Evolutionary conservation across 78 protist species (phyloP), one percentile per base, ranked within the genome.

Genomic region (Fonticula alba): DNA sequence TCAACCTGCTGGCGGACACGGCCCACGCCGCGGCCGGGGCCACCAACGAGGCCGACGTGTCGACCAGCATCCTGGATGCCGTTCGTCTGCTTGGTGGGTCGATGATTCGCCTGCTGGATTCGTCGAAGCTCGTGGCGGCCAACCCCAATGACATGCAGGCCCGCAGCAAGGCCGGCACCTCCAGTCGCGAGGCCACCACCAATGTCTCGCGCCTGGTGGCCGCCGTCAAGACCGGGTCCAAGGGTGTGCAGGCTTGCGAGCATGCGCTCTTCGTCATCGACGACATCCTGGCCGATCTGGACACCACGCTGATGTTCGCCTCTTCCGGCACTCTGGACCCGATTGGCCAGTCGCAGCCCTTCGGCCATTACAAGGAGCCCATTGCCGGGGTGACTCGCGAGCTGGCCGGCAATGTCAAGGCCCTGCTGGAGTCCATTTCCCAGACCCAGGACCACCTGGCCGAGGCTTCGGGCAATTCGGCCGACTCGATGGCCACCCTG

Each of bases 251-350:
- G 35, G 73, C 59, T 3, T 68, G 73, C 51, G 43, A 53, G 29
- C 3, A 0, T 2, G 62, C 73, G 7, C 1, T 20, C 7, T 26
- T 1, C 19, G 29, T 31, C 19, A n/a, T 68, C 19, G 41, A 32
- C 13, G 41, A 11, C 35, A 22, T 33, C n/a, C 14, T 50, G n/a
- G 49, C 29, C 11, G 73, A 68, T 58, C 53, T 68, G 29, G 58
- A 51, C 22, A 68, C 73, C 13, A 47, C 54, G 52, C 49, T 51
- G 19, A 43, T 68, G 66, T 68, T 68, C 41, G 73, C 73, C 41
- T 5, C 46, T 3, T 56, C 65, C 15, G 73, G 73, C 50, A 0
- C 55, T 40, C 66, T 68, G 19, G 29, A 10, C 17, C 35, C 41
- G 24, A 51, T 43, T n/a, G 62, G 33, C 55, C 29, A 13, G 19